phyloP scores from a whole-genome alignment of 495 filamentous ascomycete genomes.

The Hyaloscypha bicolor region DNA sequence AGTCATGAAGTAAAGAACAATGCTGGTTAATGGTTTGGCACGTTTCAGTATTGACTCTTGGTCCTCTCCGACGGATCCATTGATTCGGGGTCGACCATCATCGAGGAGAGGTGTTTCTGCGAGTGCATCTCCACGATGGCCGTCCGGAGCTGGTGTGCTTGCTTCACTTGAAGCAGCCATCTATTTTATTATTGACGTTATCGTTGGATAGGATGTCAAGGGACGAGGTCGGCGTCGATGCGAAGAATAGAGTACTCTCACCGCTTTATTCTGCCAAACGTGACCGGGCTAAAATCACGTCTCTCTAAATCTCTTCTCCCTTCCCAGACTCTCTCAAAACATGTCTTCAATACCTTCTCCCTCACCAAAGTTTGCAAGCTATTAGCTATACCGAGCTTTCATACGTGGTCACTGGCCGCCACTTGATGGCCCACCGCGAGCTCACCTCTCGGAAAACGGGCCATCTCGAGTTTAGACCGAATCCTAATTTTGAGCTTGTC shows the following conservation, averaged over 20 bases:
- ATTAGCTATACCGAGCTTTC: too few relatives aligned
- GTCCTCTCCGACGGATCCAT: background rate
- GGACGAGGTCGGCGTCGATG: background rate
- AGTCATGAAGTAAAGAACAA: constrained; percentile 28
- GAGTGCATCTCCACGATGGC: background rate
- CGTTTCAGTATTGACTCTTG: background rate
- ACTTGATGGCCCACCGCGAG: too few relatives aligned
- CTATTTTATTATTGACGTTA: background rate
- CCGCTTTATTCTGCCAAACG: background rate
- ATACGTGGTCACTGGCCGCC: too few relatives aligned
- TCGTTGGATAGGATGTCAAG: background rate
- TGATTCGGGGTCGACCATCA: background rate
- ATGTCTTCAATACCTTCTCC: too few relatives aligned
- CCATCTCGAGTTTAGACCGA: too few relatives aligned
- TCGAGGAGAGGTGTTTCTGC: background rate
- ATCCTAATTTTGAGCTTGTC: too few relatives aligned
- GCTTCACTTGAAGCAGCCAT: background rate
- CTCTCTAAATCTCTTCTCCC: too few relatives aligned
- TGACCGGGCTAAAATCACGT: background rate
- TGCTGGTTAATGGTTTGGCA: constrained; percentile 1
- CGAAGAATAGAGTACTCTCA: background rate
- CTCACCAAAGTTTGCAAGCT: too few relatives aligned
- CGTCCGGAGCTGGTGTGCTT: background rate
- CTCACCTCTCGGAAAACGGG: too few relatives aligned
- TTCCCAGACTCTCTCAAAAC: too few relatives aligned